Evolutionary conservation across 441 rosid genomes (phyloP), one percentile per base, ranked within the genome.

Genomic region (Aquilaria agallochum): DNA sequence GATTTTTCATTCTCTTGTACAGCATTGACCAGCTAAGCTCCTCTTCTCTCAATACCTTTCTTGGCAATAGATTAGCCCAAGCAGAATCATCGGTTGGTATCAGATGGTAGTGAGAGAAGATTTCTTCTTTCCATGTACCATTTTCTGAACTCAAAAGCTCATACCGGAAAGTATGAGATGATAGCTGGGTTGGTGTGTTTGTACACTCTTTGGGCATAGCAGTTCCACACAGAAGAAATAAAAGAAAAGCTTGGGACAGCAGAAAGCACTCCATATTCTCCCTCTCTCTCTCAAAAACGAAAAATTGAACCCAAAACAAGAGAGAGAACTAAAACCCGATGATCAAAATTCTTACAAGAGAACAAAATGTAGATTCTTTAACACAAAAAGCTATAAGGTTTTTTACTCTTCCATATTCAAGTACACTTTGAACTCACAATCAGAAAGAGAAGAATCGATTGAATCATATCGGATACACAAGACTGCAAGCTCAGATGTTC

Each of bases 41-140:
- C 68, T 76, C 92, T 68, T 89, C 85, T 55, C 72, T 88, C 49
- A 83, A 60, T 52, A 76, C 46, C 85, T 85, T 95, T 61, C 96
- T 82, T 6, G 99, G 96, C 11, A 86, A 62, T 83, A 95, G 71
- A 76, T 66, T 75, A 56, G 83, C 68, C 99, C 97, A 89, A 68
- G 90, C 88, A 0, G 86, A 59, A 7, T 95, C 97, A 62, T 95
- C 99, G 1, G 90, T 84, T 6, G 89, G 97, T 44, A 69, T 84
- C 75, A 95, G 70, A 74, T 91, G 96, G 74, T 91, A 82, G 68
- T 89, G 88, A n/a, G 81, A 76, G 75, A 84, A 82, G 78, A 86
- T 53, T 76, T 91, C 90, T 46, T 77, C 52, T 62, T 77, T 85
- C 78, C 83, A 76, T 2, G 96, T 69, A 5, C 80, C 83, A 59